Conservation (phyloP, 345 rosid genomes). For the Jatropha curcas region DNA sequence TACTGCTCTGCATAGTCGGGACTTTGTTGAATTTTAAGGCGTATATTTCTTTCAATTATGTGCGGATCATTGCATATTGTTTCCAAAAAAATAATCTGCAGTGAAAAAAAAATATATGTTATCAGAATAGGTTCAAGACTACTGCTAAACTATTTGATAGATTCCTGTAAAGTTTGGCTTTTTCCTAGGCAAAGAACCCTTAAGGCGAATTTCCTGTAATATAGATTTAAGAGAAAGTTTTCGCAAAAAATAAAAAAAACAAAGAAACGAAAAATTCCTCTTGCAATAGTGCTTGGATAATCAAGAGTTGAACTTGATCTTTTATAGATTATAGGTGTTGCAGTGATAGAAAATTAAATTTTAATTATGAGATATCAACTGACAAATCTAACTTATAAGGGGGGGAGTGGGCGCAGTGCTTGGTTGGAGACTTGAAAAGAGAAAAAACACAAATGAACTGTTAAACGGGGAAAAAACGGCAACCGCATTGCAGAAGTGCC, state of each 20-base stretch:
- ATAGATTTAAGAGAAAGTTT: not conserved
- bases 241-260: not conserved
- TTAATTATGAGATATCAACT: not conserved
- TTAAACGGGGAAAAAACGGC: too few relatives aligned
- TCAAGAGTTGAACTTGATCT: not conserved
- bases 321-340: not conserved
- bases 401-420: not conserved
- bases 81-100: slow-evolving; percentile 96
- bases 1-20: slow-evolving; percentile 99
- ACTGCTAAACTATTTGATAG: not conserved
- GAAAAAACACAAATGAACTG: not conserved
- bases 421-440: not conserved
- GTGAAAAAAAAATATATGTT: not conserved
- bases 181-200: not conserved
- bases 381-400: not conserved
- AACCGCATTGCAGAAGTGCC: too few relatives aligned
- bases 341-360: too few relatives aligned
- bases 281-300: not conserved
- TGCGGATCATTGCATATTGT: slow-evolving; percentile 89
- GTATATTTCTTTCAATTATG: slow-evolving; percentile 96
- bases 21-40: slow-evolving; percentile 97
- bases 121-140: slow-evolving; percentile 7
- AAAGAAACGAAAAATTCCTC: not conserved
- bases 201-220: not conserved
- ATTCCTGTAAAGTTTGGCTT: not conserved